phyloP scores from a whole-genome alignment of 306 rosid species.

The Heteromeles arbutifolia region DNA sequence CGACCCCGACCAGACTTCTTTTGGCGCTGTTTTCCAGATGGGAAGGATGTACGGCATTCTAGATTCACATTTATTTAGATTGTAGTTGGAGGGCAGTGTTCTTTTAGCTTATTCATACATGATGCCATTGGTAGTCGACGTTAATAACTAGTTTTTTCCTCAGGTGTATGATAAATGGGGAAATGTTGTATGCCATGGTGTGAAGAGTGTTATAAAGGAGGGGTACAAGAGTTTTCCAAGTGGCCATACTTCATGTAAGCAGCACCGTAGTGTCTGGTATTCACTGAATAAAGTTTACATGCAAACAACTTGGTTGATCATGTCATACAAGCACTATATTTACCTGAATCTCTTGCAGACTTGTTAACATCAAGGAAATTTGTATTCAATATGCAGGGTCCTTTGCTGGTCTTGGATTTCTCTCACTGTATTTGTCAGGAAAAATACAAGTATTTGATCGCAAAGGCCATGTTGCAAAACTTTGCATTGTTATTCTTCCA shows the following conservation, averaged over 20 bases:
- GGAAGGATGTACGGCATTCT: constrained; percentile 67
- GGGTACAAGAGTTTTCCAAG: constrained; percentile 96
- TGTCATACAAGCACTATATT: neutral
- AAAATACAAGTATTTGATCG: constrained; percentile 68
- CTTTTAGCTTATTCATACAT: neutral
- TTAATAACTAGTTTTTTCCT: constrained; percentile 16
- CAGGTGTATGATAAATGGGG: constrained; percentile 71
- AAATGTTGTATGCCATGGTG: constrained; percentile 74
- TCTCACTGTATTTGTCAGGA: constrained; percentile 73
- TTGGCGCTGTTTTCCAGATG: constrained; percentile 97
- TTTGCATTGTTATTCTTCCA: constrained; percentile 66
- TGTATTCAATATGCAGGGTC: constrained; percentile 64
- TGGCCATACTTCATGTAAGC: constrained; percentile 84
- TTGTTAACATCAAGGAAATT: constrained; percentile 11
- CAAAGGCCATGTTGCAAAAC: constrained; percentile 67
- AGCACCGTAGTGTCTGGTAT: neutral
- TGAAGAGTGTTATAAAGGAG: constrained; percentile 55
- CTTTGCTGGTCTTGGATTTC: constrained; percentile 76
- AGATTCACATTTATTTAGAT: constrained; percentile 2
- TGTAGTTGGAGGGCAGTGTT: neutral
- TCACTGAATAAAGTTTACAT: neutral
- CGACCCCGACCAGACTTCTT: constrained; percentile 96
- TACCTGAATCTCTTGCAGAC: neutral
- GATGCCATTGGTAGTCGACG: neutral
- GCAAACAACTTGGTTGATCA: neutral